Conservation (phyloP, 1,284 basidiomycete species). For the Naganishia albida region DNA sequence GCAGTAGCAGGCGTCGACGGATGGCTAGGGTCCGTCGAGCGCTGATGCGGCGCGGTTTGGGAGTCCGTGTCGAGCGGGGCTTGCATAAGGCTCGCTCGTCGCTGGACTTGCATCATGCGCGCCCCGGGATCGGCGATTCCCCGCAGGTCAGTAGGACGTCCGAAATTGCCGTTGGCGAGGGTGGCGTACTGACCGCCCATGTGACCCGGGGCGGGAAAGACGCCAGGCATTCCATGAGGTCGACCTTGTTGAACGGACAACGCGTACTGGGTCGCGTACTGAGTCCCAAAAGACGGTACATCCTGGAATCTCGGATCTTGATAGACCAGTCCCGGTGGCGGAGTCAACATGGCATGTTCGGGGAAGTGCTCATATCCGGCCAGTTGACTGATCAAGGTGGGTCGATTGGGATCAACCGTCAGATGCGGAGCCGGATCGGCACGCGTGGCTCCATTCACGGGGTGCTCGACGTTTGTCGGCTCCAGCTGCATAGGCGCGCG, state of each 20-base stretch:
- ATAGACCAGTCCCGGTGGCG: neutral
- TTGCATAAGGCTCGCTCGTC: neutral
- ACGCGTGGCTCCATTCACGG: too few relatives aligned
- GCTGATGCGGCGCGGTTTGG: neutral
- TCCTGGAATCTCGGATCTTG: neutral
- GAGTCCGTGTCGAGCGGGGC: neutral
- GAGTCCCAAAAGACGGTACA: neutral
- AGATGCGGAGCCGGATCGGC: neutral
- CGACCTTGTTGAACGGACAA: neutral
- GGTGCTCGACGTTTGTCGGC: neutral
- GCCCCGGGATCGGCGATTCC: neutral
- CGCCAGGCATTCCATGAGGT: neutral
- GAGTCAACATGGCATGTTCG: neutral
- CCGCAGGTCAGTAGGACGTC: neutral
- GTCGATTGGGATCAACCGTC: neutral
- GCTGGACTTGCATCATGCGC: neutral
- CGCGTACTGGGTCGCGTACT: neutral
- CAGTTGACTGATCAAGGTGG: constrained; percentile 2
- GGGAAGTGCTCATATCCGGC: neutral
- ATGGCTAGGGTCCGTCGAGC: neutral
- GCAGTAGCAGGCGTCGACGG: neutral
- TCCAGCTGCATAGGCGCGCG: constrained; percentile 15
- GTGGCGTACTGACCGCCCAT: neutral
- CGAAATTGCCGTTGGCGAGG: neutral
- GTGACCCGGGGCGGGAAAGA: neutral